Base-by-base conservation (phyloP, 805 yeast species). In the Ogataea paradorogensis region DNA sequence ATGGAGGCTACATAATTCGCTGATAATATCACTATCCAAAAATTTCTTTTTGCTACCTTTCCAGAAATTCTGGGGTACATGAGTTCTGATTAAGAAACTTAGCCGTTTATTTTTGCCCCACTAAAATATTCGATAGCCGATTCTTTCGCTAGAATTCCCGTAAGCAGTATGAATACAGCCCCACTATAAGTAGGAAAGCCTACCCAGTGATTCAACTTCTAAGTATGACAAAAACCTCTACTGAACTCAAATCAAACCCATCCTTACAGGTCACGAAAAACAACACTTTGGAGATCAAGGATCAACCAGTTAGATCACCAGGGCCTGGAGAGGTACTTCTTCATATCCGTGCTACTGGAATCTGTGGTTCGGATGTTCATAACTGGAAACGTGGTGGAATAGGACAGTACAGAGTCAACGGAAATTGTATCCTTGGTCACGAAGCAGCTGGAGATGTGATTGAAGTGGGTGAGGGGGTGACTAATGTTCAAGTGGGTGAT, bases 301-400 rank as follows among this genome's bases (percentile, higher is more conserved):
- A 53, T 15, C 30, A 46, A 9, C 49, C 50, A 23, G 39, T 47
- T 16, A 35, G 29, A 2, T 28, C 28, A 7, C 69, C 69, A 20
- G 66, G 62, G 9, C 51, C 53, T 10, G 64, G 60, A 16, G 67
- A 70, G 43, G 85, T 78, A 18, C 56, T 76, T n/a, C 71, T 80
- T 26, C 80, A 74, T 52, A 71, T 80, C 27, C 67, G 77, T 45
- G 78, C 80, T 38, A 80, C 85, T 7, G 89, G 88, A 18, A 82
- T 82, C 50, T 82, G 89, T 61, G 89, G 89, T n/a, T 75, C 84
- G 16, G 90, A 83, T 59, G 69, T 81, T 45, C 88, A 82, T 57
- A 80, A 78, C 62, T 78, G 76, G 65, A 70, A 76, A 42, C 78
- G 76, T 45, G 89, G 88, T 32, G 71, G 67, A 41, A 80, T 81